Base-by-base conservation (phyloP, 192 early-diverging fungal species). In the Podila epigama region DNA sequence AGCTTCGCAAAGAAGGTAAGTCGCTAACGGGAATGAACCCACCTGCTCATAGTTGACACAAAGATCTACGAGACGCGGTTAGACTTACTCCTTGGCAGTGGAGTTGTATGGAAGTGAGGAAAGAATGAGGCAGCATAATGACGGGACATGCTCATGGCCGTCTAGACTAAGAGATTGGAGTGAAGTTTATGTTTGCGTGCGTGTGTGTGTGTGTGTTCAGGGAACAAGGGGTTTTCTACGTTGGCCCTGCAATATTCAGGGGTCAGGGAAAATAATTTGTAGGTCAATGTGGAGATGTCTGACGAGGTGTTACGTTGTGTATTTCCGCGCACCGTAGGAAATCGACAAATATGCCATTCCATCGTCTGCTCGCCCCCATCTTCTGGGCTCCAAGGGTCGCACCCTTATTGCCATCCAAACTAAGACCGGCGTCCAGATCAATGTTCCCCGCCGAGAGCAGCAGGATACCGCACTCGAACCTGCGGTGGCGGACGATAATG, bases 361-460 rank as follows among this genome's bases (percentile, higher is more conserved):
- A 15, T 83, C 89, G 25, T 90, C 90, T 32, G 93, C 88, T 20
- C 90, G 95, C 44, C 88, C 91, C 12, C 89, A 88, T 79, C 85
- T 99, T 37, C 83, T 97, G 28, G 97, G 97, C 53, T 73, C 90
- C 48, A 89, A 91, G 58, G 96, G 96, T 37, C 79, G 86, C 36
- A 94, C 91, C 22, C 82, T 98, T 50, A 88, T 92, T 73, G 78
- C 73, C 18, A 90, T 99, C 51, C 91, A 89, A 63, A 66, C 67
- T 9, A 88, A 89, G 58, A 95, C 96, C 15, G 83, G 88, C 58
- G 93, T 93, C 13, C 66, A 68, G 5, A 93, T 99, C 79, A 79
- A 87, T 35, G 84, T 98, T 37, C 89, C 92, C 22, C 84, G 82
- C 29, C 81, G 87, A 16, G 79, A 81, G 18, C 64, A 72, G 9